phyloP scores from a whole-genome alignment of 805 yeast genomes.

The Monosporozyma aerobia region DNA sequence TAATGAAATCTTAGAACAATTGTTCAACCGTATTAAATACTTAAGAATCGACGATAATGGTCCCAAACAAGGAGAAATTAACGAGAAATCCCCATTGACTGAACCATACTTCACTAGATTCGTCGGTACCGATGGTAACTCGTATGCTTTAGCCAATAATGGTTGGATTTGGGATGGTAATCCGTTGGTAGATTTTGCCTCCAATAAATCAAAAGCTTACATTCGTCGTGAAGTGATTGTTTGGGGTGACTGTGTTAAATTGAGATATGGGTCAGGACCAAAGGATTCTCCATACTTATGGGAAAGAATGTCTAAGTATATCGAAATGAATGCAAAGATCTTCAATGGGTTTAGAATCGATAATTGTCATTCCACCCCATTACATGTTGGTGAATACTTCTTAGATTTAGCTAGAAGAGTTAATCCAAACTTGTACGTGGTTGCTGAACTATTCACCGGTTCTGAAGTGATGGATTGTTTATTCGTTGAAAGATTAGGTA shows the following conservation, averaged over 20 bases:
- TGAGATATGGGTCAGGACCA: constrained; percentile 70
- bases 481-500: constrained; percentile 84
- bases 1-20: constrained; percentile 52
- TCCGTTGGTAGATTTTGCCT: constrained; percentile 89
- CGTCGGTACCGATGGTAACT: constrained; percentile 39
- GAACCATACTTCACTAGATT: constrained; percentile 87
- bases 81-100: constrained; percentile 49
- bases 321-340: constrained; percentile 56
- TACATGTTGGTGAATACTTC: constrained; percentile 85
- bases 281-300: constrained; percentile 85
- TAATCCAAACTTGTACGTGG: constrained; percentile 82
- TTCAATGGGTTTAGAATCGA: constrained; percentile 90
- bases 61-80: constrained; percentile 65
- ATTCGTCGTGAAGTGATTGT: constrained; percentile 86
- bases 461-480: constrained; percentile 84
- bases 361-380: constrained; percentile 92
- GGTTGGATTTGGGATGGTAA: constrained; percentile 99
- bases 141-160: constrained; percentile 77
- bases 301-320: constrained; percentile 77
- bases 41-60: constrained; percentile 73
- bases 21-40: constrained; percentile 68
- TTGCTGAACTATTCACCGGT: constrained; percentile 90
- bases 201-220: constrained; percentile 67
- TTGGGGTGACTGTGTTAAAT: constrained; percentile 96
- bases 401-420: constrained; percentile 79